Conservation (phyloP, 2,329 filamentous ascomycete genomes). For the Laburnicola sp. region DNA sequence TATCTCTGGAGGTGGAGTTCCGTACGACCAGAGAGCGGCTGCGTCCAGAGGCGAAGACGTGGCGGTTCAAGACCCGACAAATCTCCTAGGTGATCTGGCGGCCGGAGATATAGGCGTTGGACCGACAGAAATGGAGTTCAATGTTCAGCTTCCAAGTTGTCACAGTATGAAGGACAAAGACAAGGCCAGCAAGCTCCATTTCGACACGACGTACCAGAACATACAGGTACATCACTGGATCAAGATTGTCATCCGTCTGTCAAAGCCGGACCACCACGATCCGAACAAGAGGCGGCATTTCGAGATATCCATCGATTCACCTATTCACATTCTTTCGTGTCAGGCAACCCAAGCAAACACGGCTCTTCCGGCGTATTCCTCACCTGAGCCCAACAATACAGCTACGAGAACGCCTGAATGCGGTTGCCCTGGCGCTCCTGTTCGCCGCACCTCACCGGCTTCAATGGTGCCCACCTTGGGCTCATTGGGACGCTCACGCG, state of each 20-base stretch:
- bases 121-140: conserved; percentile 92
- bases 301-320: conserved; percentile 94
- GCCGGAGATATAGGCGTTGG: conserved; percentile 73
- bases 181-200: conserved; percentile 68
- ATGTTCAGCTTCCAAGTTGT: conserved; percentile 87
- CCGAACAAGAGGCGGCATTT: conserved; percentile 82
- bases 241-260: conserved; percentile 94
- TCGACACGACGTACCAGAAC: conserved; percentile 91
- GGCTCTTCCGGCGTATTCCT: conserved; percentile 77
- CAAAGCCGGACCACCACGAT: conserved; percentile 77
- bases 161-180: conserved; percentile 78
- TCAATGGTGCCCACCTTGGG: conserved; percentile 60
- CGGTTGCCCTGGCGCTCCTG: conserved; percentile 68
- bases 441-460: conserved; percentile 53
- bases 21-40: conserved; percentile 62
- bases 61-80: conserved; percentile 60
- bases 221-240: conserved; percentile 97
- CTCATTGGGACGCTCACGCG: conserved; percentile 52
- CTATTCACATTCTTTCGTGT: conserved; percentile 90
- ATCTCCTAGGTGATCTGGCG: conserved; percentile 79
- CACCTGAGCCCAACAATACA: conserved; percentile 48
- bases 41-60: conserved; percentile 61
- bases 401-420: conserved; percentile 55
- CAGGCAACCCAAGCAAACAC: conserved; percentile 91
- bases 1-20: conserved; percentile 77